Conservation (phyloP, 108 stramenopile species). For the Nannochloropsis salina region DNA sequence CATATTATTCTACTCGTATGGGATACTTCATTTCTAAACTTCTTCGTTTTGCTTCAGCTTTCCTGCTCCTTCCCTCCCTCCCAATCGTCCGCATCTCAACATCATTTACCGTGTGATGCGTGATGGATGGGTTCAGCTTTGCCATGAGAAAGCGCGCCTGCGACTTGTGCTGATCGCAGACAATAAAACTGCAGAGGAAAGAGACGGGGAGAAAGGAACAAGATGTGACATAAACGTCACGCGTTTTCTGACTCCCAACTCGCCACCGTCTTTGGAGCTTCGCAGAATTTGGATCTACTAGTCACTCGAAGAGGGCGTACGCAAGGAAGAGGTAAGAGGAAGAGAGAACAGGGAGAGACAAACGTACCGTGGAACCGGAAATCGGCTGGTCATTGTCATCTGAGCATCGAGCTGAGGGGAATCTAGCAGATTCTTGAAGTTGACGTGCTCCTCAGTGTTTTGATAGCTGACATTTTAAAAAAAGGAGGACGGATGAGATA, state of each 20-base stretch:
- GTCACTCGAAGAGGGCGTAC: no score
- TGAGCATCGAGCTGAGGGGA: constrained; percentile 95
- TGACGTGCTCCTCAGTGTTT: constrained; percentile 90
- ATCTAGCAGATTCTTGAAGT: constrained; percentile 79
- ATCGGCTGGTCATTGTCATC: constrained; percentile 93
- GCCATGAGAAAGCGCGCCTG: constrained; percentile 98
- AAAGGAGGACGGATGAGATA: background rate
- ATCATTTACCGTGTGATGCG: background rate
- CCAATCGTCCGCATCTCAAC: background rate
- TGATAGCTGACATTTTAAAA: constrained; percentile 48
- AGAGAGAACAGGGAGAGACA: background rate
- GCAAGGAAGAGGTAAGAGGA: background rate
- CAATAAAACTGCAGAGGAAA: constrained; percentile 80
- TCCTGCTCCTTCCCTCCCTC: background rate
- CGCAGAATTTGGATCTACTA: no score
- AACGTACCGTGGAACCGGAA: constrained; percentile 80
- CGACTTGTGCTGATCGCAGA: constrained; percentile 97
- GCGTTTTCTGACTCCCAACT: no score
- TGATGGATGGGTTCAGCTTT: constrained; percentile 88
- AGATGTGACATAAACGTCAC: background rate
- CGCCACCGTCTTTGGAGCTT: no score
- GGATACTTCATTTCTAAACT: no score
- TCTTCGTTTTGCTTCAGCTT: background rate
- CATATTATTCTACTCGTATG: no score
- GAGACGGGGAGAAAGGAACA: background rate